A percentile compares a stretch with the other conserved stretches of the same genome.
Conservation (phyloP, 225 moss, liverwort and hornwort genomes). For the Physcomitrellopsis africana region DNA sequence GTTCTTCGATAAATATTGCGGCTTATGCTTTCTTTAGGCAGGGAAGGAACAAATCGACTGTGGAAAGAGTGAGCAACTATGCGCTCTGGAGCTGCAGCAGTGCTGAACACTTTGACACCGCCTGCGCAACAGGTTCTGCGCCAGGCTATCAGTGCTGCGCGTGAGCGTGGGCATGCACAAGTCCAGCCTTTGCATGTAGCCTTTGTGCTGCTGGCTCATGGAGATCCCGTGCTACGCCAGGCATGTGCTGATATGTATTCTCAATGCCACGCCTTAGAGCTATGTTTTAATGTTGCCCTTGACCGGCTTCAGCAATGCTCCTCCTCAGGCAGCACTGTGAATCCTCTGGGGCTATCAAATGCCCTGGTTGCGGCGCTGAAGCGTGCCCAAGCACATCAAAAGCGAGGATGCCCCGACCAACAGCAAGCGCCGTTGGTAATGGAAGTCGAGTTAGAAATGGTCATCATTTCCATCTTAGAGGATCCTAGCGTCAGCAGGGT, state of each 20-base stretch:
- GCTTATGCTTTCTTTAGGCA: background rate
- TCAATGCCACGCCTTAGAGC: conserved; percentile 17
- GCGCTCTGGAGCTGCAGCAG: conserved; percentile 53
- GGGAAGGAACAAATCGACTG: background rate
- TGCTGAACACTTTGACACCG: conserved; percentile 56
- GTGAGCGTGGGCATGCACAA: conserved; percentile 58
- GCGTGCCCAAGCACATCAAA: conserved; percentile 91
- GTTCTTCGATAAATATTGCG: background rate
- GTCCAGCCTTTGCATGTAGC: conserved; percentile 80
- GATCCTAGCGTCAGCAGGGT: conserved; percentile 94
- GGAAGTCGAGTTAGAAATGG: conserved; percentile 88
- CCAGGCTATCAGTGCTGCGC: conserved; percentile 58
- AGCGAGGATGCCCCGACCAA: conserved; percentile 89
- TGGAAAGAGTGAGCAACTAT: conserved; percentile 34
- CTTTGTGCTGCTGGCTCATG: conserved; percentile 56
- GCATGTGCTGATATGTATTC: conserved; percentile 60
- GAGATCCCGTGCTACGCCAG: conserved; percentile 49
- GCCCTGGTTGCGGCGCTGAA: conserved; percentile 91
- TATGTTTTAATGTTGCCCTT: too few species aligned
- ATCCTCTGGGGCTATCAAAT: conserved; percentile 62
- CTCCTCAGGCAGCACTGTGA: conserved; percentile 52
- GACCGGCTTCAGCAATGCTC: conserved; percentile 48
- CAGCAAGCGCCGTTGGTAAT: conserved; percentile 89
- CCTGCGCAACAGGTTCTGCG: conserved; percentile 49
- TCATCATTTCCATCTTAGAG: conserved; percentile 90